Conservation (phyloP, 2,329 filamentous ascomycete genomes). For the Pseudogymnoascus verrucosus region DNA sequence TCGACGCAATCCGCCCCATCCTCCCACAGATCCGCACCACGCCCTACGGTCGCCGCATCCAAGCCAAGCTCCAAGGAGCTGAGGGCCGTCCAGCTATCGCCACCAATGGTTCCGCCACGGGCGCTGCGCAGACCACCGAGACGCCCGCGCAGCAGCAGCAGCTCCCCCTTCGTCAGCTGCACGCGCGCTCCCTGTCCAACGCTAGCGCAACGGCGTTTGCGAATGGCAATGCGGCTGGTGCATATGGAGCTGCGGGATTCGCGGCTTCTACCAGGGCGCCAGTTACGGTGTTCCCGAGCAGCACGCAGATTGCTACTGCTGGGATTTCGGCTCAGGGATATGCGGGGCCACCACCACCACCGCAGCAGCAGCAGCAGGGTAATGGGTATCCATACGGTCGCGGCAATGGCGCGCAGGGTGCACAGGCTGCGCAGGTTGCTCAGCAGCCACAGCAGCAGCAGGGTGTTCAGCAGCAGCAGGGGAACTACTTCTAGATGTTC, state of each 20-base stretch:
- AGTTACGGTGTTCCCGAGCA: background rate
- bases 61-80: slow-evolving; percentile 69
- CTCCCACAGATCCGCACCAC: slow-evolving; percentile 80
- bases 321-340: background rate
- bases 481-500: slow-evolving; percentile 1
- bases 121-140: background rate
- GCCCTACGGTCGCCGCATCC: slow-evolving; percentile 88
- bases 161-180: slow-evolving; percentile 19
- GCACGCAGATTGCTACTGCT: background rate
- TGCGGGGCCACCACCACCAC: background rate
- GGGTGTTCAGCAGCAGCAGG: background rate
- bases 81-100: slow-evolving; percentile 31
- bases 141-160: slow-evolving; percentile 14
- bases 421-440: background rate
- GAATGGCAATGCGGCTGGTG: slow-evolving; percentile 17
- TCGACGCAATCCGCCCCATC: slow-evolving; percentile 79
- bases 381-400: slow-evolving; percentile 3
- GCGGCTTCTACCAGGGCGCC: background rate
- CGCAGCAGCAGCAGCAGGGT: background rate
- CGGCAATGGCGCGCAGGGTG: background rate
- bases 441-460: slow-evolving; percentile 4
- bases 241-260: slow-evolving; percentile 18
- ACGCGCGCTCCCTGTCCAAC: slow-evolving; percentile 27
- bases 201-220: slow-evolving; percentile 21
- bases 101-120: background rate